A percentile compares a stretch with the other conserved stretches of the same genome.
These are phyloP conservation scores for Phytophthora sp. DNA, from an alignment of 352 stramenopile genomes.

Conservation along the genomic window DNA sequence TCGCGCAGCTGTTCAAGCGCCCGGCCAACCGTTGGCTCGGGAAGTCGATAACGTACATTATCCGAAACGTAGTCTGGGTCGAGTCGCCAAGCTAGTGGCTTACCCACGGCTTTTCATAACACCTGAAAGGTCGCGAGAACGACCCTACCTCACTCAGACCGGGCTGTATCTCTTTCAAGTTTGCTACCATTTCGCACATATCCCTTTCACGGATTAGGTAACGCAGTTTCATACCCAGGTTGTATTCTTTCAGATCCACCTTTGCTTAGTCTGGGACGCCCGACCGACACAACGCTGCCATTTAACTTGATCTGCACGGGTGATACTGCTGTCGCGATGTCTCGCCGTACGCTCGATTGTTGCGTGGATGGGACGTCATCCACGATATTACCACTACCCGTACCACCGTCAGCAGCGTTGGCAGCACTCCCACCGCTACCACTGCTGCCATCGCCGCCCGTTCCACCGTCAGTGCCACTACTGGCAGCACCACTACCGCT, in stretches of 20 bases:
- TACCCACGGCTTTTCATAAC: not conserved
- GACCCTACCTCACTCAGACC: too few species aligned
- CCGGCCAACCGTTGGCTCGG: not conserved
- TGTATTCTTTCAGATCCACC: too few species aligned
- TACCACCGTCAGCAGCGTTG: too few species aligned
- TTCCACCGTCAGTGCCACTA: too few species aligned
- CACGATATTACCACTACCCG: not conserved
- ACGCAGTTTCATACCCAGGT: not conserved
- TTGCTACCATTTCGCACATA: too few species aligned
- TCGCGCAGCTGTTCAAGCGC: slow-evolving; percentile 1
- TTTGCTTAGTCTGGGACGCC: not conserved
- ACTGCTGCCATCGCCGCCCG: too few species aligned
- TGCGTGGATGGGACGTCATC: not conserved
- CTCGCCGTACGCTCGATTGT: not conserved
- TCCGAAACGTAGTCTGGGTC: not conserved
- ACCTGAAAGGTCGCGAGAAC: too few species aligned
- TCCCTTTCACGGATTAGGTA: too few species aligned
- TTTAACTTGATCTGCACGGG: not conserved
- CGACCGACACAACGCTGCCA: not conserved
- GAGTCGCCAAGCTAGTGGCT: not conserved
- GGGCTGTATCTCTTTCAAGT: too few species aligned
- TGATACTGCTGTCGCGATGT: not conserved
- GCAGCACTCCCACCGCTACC: too few species aligned
- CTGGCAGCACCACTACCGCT: too few species aligned
- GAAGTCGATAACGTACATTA: not conserved